These are phyloP conservation scores for Aspergillus ochraceoroseus DNA, from an alignment of 2,329 filamentous ascomycete genomes.

Conservation along the genomic window DNA sequence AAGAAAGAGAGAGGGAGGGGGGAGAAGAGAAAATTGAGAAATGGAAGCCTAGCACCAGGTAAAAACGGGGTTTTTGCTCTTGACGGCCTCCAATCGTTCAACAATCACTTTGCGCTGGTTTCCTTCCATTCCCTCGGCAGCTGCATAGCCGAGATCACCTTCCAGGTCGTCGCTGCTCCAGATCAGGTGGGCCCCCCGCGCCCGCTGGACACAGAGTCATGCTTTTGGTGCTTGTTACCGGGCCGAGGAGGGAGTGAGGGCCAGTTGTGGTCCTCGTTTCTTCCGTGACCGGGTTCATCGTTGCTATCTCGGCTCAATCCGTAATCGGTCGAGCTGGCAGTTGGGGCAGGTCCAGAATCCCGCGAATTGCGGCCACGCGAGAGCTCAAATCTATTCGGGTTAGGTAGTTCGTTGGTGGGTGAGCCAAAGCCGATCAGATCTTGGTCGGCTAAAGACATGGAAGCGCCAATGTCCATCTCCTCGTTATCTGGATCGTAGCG, in stretches of 20 bases:
- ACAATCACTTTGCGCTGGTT: conserved; percentile 93
- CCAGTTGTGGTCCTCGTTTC: conserved; percentile 38
- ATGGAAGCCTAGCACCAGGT: conserved; percentile 73
- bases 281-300: conserved; percentile 30
- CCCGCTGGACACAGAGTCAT: conserved; percentile 41
- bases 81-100: conserved; percentile 90
- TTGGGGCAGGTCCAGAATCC: conserved; percentile 34
- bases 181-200: conserved; percentile 39
- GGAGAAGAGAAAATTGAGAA: conserved; percentile 9
- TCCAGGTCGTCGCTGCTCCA: conserved; percentile 72
- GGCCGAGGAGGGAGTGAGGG: conserved; percentile 36
- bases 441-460: conserved; percentile 54
- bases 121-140: conserved; percentile 88
- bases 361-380: conserved; percentile 41
- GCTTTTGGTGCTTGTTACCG: conserved; percentile 28
- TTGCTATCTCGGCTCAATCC: conserved; percentile 30
- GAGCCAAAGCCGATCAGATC: conserved; percentile 67
- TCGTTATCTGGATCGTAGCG: conserved; percentile 57
- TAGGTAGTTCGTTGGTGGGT: conserved; percentile 59
- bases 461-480: conserved; percentile 84
- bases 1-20: conserved; percentile 4
- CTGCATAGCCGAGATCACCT: conserved; percentile 89
- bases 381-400: conserved; percentile 70
- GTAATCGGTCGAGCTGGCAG: conserved; percentile 34
- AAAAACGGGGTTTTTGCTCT: conserved; percentile 91